These are phyloP conservation scores for Candida orba DNA, from an alignment of 805 yeast species.

Conservation along the genomic window DNA sequence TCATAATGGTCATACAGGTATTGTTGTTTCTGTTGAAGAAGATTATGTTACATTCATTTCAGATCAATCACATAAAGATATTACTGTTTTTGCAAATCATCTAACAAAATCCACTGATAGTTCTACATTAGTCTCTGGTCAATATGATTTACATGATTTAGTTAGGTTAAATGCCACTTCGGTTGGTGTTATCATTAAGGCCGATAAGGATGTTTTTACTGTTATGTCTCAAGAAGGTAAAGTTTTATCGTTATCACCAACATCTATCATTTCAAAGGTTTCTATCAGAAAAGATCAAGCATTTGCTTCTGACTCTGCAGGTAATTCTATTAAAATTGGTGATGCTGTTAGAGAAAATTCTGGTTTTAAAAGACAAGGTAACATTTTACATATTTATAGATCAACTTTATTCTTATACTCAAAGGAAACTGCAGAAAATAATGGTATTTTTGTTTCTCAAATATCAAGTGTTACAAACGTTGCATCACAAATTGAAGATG, in stretches of 20 bases:
- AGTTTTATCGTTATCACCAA: conserved; percentile 60
- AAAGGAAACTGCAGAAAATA: conserved; percentile 71
- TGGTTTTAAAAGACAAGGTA: conserved; percentile 86
- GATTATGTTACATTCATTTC: conserved; percentile 87
- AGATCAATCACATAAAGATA: conserved; percentile 81
- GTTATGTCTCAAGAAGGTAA: conserved; percentile 81
- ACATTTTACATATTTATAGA: conserved; percentile 78
- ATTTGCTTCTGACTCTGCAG: conserved; percentile 79
- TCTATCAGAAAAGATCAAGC: conserved; percentile 58
- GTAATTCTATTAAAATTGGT: conserved; percentile 80
- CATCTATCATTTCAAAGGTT: conserved; percentile 75
- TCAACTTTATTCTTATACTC: conserved; percentile 74
- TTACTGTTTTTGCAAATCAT: conserved; percentile 89
- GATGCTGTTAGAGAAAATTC: conserved; percentile 83
- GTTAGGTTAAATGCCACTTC: conserved; percentile 80
- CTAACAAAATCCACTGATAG: conserved; percentile 89
- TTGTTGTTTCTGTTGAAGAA: conserved; percentile 73
- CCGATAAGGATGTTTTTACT: conserved; percentile 80
- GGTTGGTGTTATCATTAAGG: conserved; percentile 85
- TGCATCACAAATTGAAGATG: conserved; percentile 65
- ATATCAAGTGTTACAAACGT: conserved; percentile 74
- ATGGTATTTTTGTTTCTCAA: conserved; percentile 84
- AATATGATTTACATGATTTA: conserved; percentile 81
- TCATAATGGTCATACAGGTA: conserved; percentile 89
- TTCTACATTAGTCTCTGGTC: conserved; percentile 63